Evolutionary conservation across 1,139 yeast species (phyloP), one percentile per base, ranked within the genome.

Genomic region (Hanseniaspora uvarum): DNA sequence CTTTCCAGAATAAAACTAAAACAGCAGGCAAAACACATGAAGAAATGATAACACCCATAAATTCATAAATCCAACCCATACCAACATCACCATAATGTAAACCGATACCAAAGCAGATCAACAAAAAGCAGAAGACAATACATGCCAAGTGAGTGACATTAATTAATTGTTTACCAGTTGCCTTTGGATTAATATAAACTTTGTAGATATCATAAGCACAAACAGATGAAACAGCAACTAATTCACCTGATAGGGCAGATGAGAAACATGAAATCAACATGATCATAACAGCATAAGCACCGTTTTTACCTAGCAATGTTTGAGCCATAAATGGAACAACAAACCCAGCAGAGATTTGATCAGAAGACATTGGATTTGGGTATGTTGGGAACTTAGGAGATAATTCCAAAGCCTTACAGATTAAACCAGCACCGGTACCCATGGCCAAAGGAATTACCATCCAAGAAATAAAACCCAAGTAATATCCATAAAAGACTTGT

Each of bases 401-500:
- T 51, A 71, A 68, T 69, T 86, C 89, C 56, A 86, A 73, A 21
- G 86, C 81, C 59, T 85, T 70, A 48, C 86, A 86, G 31, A 88
- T 85, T 37, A 87, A 72, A 12, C 96, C 96, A 83, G 86, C 74
- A 12, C 94, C 83, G 8, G 94, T 82, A 18, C 95, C 84, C 46
- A 81, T 76, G 55, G 85, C 75, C 72, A 83, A 83, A 38, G 96
- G 96, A 59, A 87, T 81, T 10, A 94, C 92, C 65, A 86, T 83
- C 96, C 96, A 88, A 0, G 92, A 82, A 53, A 87, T 67, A n/a
- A 95, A 95, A 56, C 96, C 96, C 60, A 86, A 69, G 34, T 86
- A 80, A 66, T 88, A 87, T 18, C 95, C 96, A n/a, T 94, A 92
- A 62, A 87, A 73, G 31, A 94, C 86, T 38, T 94, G 81, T 3